phyloP scores from a whole-genome alignment of 1,284 basidiomycete genomes.

The Fistulinella cinereoalba region DNA sequence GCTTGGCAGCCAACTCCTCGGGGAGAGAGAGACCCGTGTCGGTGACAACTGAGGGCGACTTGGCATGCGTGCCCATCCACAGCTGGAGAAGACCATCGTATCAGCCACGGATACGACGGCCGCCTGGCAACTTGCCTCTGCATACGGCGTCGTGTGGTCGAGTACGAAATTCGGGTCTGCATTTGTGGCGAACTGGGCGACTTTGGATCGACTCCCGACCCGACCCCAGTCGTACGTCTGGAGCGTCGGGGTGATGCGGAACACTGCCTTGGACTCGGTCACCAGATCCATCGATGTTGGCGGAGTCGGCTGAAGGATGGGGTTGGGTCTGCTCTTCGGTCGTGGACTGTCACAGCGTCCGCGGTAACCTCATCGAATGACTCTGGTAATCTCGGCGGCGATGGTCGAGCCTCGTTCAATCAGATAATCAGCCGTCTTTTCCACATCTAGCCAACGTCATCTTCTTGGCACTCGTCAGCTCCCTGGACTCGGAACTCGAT shows the following conservation, averaged over 20 bases:
- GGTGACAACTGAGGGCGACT: slow-evolving; percentile 72
- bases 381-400: too few relatives aligned
- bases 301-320: too few relatives aligned
- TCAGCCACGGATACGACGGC: slow-evolving; percentile 1
- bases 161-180: slow-evolving; percentile 41
- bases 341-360: too few relatives aligned
- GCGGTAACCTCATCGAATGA: too few relatives aligned
- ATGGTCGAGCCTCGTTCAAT: slow-evolving; percentile 21
- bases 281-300: slow-evolving; percentile 24
- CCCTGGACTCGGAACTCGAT: neutral
- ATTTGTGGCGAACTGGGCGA: slow-evolving; percentile 44
- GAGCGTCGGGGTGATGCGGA: slow-evolving; percentile 65
- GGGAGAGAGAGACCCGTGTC: slow-evolving; percentile 50
- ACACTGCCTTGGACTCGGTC: slow-evolving; percentile 41
- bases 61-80: slow-evolving; percentile 99
- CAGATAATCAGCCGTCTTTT: slow-evolving; percentile 23
- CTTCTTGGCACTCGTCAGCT: slow-evolving; percentile 5
- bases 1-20: slow-evolving; percentile 61
- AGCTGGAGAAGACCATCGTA: slow-evolving; percentile 47
- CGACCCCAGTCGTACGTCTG: slow-evolving; percentile 79
- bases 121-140: slow-evolving; percentile 43
- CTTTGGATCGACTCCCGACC: slow-evolving; percentile 58
- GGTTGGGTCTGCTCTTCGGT: neutral
- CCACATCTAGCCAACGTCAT: slow-evolving; percentile 9
- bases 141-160: slow-evolving; percentile 49